Evolutionary conservation across 2,329 filamentous ascomycete species (phyloP).

Genomic region (Ophiocordyceps sinensis): DNA sequence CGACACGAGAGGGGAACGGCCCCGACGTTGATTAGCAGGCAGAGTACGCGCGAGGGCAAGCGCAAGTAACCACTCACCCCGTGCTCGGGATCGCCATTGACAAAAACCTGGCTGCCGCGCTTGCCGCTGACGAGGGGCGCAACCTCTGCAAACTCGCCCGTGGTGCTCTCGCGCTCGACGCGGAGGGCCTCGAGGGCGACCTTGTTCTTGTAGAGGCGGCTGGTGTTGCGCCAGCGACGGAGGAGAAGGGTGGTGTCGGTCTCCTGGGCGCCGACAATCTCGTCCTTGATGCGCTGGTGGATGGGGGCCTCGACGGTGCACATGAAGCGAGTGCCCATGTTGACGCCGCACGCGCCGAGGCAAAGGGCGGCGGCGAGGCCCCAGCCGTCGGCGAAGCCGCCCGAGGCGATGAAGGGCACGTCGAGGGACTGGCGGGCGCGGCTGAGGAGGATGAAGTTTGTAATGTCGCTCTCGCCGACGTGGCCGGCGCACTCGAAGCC

Average conservation of each 20-base stretch:
- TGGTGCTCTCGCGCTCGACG: constrained; percentile 69
- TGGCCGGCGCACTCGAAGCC: constrained; percentile 94
- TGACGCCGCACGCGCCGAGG: constrained; percentile 84
- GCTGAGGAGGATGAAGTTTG: constrained; percentile 78
- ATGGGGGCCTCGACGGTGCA: constrained; percentile 88
- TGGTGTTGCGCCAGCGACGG: constrained; percentile 86
- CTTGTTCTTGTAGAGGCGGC: constrained; percentile 78
- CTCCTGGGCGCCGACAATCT: constrained; percentile 79
- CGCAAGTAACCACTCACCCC: constrained; percentile 49
- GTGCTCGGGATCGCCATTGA: constrained; percentile 80
- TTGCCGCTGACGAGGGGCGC: constrained; percentile 80
- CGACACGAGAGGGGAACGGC: constrained; percentile 5
- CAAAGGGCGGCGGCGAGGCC: constrained; percentile 83
- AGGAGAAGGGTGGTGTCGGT: constrained; percentile 83
- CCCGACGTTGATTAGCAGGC: too few relatives aligned
- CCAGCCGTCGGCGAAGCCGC: constrained; percentile 88
- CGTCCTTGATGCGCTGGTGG: constrained; percentile 83
- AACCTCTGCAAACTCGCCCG: constrained; percentile 80
- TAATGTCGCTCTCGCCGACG: constrained; percentile 77
- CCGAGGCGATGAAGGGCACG: constrained; percentile 88
- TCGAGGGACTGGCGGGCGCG: constrained; percentile 70
- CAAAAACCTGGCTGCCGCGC: constrained; percentile 78
- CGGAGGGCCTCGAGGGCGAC: constrained; percentile 66
- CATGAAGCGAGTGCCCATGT: constrained; percentile 99
- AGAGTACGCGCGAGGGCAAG: too few relatives aligned